Conservation (phyloP, 306 rosid species). For the Styphnolobium japonicum region DNA sequence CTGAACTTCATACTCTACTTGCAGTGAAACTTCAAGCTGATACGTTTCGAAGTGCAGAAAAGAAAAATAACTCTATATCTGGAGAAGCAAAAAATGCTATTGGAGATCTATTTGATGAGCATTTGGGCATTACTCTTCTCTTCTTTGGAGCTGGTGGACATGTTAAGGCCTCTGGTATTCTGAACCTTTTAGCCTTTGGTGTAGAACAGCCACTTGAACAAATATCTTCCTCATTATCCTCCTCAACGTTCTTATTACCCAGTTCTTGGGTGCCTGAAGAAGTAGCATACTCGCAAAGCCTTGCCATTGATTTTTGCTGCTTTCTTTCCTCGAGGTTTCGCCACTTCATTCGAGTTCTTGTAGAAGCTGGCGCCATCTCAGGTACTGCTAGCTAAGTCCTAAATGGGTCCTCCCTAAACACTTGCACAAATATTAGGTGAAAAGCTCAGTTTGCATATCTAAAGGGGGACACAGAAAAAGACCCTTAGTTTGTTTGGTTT, state of each 20-base stretch:
- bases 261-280: constrained; percentile 17
- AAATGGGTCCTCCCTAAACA: not conserved
- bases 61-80: constrained; percentile 55
- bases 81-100: constrained; percentile 52
- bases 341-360: constrained; percentile 19
- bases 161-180: constrained; percentile 42
- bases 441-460: constrained; percentile 4
- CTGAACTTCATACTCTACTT: constrained; percentile 7
- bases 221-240: not conserved
- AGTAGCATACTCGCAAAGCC: not conserved
- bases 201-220: constrained; percentile 37
- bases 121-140: constrained; percentile 34
- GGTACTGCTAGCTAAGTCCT: not conserved
- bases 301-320: constrained; percentile 23
- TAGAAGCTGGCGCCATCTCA: constrained; percentile 38
- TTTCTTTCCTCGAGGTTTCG: constrained; percentile 16
- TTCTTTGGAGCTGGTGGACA: constrained; percentile 74
- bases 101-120: constrained; percentile 35
- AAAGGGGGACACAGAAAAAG: constrained; percentile 25
- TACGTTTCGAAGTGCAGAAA: constrained; percentile 35
- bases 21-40: not conserved
- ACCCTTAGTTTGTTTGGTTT: constrained; percentile 18
- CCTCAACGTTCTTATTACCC: not conserved
- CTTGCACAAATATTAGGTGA: constrained; percentile 19
- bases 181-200: constrained; percentile 52